Conservation (phyloP, 306 rosid species). For the Cercis canadensis region DNA sequence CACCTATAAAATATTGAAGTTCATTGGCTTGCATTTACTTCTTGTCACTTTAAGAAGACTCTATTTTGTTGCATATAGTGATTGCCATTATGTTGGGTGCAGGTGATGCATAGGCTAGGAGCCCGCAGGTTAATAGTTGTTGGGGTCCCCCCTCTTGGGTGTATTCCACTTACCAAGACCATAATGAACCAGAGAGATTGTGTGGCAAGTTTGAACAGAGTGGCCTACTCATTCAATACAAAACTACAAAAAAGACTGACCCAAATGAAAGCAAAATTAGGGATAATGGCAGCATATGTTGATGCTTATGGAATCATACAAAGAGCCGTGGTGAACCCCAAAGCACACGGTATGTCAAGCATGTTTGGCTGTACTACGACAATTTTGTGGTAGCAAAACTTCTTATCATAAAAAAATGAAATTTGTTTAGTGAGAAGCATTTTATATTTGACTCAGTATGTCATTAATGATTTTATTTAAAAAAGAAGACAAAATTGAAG, state of each 20-base stretch:
- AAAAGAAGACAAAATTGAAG: too few species aligned
- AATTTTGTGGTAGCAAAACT: too few species aligned
- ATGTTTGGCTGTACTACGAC: too few species aligned
- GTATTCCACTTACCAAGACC: slow-evolving; percentile 65
- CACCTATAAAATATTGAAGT: too few species aligned
- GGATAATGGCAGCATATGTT: slow-evolving; percentile 48
- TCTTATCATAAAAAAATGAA: too few species aligned
- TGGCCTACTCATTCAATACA: slow-evolving; percentile 57
- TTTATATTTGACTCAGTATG: too few species aligned
- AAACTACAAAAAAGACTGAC: slow-evolving; percentile 43
- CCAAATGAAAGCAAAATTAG: slow-evolving; percentile 40
- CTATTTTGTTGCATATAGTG: background rate
- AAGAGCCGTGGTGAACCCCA: slow-evolving; percentile 51
- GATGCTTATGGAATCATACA: slow-evolving; percentile 54
- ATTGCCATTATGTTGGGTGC: slow-evolving; percentile 7
- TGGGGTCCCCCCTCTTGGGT: slow-evolving; percentile 78
- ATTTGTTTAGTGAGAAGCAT: too few species aligned
- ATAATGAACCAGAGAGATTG: slow-evolving; percentile 39
- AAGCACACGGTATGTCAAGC: slow-evolving; percentile 43
- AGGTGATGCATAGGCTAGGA: slow-evolving; percentile 67
- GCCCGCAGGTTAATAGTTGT: slow-evolving; percentile 52
- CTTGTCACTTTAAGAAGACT: background rate
- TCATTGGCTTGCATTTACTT: background rate
- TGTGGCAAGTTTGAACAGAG: slow-evolving; percentile 48
- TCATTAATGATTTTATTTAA: too few species aligned